Evolutionary conservation across 2,329 filamentous ascomycete genomes (phyloP), one percentile per base, ranked within the genome.

Genomic region (Colletotrichum graminicola): DNA sequence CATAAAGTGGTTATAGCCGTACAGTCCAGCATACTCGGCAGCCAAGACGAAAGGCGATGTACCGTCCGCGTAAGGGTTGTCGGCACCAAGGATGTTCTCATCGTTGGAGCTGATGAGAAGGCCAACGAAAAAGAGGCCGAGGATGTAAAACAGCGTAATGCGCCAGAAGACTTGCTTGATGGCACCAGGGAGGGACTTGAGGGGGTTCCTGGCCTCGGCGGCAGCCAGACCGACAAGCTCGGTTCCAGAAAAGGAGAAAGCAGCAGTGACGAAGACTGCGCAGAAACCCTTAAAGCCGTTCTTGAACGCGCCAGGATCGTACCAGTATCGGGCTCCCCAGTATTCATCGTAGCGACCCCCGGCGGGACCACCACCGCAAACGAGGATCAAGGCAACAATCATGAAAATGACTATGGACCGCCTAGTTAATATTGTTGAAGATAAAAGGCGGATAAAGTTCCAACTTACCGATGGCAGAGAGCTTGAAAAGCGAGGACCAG

Each of bases 231-330:
- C 92, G n/a, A 94, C 91, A 2, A 93, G 84, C 77, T 94, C 92
- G 0, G 92, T 93, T 18, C 92, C 92, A 21, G 89, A 88, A 77
- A 93, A 94, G 29, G 92, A 84, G 76, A 94, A 94, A 5, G 92
- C 91, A 3, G 92, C 91, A 1, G 90, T 93, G 61, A 94, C 91
- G 74, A 93, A 92, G 62, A 91, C 90, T 71, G 86, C 87, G 79
- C 91, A 94, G 73, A 94, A 88, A 1, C 92, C 92, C 73, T 92
- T 91, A 83, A 94, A 94, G 36, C 92, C 92, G 76, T 93, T 89
- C 77, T 91, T 82, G 79, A 94, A 94, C 0, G 86, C 84, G 26
- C 86, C 86, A 0, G 86, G 83, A 32, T 85, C 77, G 65, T 86
- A 77, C 86, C 87, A 87, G 43, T 84, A 83, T 5, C 83, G 82